phyloP scores from a whole-genome alignment of 352 stramenopile species.

The Saprolegnia diclina region DNA sequence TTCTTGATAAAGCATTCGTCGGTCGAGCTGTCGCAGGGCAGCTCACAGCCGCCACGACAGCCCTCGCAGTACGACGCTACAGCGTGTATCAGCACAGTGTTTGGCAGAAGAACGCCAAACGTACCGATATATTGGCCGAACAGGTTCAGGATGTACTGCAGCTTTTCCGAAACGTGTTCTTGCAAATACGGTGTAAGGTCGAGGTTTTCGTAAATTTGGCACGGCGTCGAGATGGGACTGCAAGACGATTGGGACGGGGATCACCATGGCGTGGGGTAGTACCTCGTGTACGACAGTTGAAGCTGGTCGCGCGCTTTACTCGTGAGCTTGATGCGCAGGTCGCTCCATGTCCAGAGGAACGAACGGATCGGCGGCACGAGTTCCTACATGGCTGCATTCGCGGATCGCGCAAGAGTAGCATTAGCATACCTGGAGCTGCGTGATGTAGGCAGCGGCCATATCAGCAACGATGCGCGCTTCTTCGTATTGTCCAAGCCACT shows the following conservation, averaged over 20 bases:
- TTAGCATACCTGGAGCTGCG: constrained; percentile 43
- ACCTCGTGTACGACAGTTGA: constrained; percentile 33
- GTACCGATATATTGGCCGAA: constrained; percentile 1
- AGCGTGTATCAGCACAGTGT: background rate
- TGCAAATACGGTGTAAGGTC: background rate
- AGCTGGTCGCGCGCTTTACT: constrained; percentile 54
- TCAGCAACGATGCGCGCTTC: constrained; percentile 53
- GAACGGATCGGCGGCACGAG: constrained; percentile 51
- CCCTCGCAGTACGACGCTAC: constrained; percentile 52
- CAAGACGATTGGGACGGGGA: background rate
- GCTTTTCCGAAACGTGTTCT: background rate
- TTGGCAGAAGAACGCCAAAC: background rate
- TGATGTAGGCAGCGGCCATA: constrained; percentile 43
- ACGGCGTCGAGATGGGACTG: constrained; percentile 5
- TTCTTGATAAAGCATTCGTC: constrained; percentile 49
- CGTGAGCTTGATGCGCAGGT: constrained; percentile 59
- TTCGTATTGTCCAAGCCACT: constrained; percentile 51
- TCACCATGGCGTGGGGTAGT: background rate
- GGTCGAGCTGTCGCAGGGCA: constrained; percentile 40
- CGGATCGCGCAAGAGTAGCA: background rate
- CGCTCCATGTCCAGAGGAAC: constrained; percentile 75
- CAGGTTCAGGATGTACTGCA: background rate
- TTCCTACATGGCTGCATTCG: constrained; percentile 29
- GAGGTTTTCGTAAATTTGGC: background rate
- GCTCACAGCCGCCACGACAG: constrained; percentile 57